These are phyloP conservation scores for Colletotrichum nymphaeae DNA, from an alignment of 2,329 filamentous ascomycete genomes.

Conservation along the genomic window DNA sequence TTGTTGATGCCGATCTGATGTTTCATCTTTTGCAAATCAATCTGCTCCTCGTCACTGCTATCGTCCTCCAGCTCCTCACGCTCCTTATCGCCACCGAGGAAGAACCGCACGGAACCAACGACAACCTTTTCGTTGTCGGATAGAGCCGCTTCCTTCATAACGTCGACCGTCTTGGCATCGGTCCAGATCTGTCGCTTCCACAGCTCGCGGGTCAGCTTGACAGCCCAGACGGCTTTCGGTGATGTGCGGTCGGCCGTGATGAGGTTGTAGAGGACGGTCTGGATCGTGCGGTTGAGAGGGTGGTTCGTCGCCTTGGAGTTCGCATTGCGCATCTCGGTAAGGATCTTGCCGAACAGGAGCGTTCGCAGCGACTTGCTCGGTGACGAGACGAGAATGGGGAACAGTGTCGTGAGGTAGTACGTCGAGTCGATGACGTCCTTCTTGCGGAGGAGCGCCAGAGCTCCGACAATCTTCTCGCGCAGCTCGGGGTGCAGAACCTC, in stretches of 20 bases:
- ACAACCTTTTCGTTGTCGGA: slow-evolving; percentile 95
- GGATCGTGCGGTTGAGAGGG: slow-evolving; percentile 90
- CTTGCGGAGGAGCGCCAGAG: slow-evolving; percentile 85
- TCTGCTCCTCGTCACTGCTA: slow-evolving; percentile 82
- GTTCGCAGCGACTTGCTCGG: slow-evolving; percentile 89
- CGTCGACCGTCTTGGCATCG: slow-evolving; percentile 93
- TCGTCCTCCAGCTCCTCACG: slow-evolving; percentile 93
- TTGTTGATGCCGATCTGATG: slow-evolving; percentile 95
- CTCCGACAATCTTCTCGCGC: slow-evolving; percentile 93
- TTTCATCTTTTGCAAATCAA: slow-evolving; percentile 83
- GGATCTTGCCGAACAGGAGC: slow-evolving; percentile 87
- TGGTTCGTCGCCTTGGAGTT: slow-evolving; percentile 93
- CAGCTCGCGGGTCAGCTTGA: slow-evolving; percentile 93
- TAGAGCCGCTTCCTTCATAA: slow-evolving; percentile 94
- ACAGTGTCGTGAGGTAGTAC: slow-evolving; percentile 87
- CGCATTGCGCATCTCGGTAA: slow-evolving; percentile 88
- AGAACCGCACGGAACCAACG: slow-evolving; percentile 89
- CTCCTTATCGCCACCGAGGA: slow-evolving; percentile 95
- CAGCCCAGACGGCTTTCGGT: slow-evolving; percentile 91
- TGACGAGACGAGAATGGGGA: slow-evolving; percentile 92
- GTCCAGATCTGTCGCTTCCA: slow-evolving; percentile 98
- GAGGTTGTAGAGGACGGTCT: slow-evolving; percentile 92
- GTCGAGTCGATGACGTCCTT: slow-evolving; percentile 93
- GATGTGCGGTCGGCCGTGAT: slow-evolving; percentile 87
- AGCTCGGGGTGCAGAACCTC: slow-evolving; percentile 84